Evolutionary conservation across 1,284 basidiomycete genomes (phyloP), one percentile per base, ranked within the genome.

Genomic region (Trametes pubescens): DNA sequence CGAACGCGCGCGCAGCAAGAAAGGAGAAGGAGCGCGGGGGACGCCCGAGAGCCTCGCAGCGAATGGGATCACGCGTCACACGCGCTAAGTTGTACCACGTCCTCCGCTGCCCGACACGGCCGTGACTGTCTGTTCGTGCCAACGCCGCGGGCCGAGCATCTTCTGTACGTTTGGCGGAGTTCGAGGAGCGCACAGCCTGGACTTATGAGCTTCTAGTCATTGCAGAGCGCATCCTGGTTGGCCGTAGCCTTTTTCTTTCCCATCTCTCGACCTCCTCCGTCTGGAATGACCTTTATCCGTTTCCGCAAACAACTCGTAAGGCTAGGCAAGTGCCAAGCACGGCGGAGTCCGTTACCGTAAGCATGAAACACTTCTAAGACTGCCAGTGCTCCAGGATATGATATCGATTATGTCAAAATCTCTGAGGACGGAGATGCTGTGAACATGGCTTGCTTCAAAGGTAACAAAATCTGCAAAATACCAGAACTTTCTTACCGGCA

Each of bases 1-100:
- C 43, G 60, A 61, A 21, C 51, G 49, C 22, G 52, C 29, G 53
- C 60, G 60, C 60, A 61, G 60, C 38, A 44, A 26, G 38, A 29
- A 38, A 55, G 43, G 29, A 52, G 51, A 18, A 40, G 51, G 32
- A 13, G 32, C 8, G 34, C 16, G 32, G 34, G 14, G 34, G 8
- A 35, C 22, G 35, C 35, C 32, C 22, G 18, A 13, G 35, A 52
- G 49, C 22, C 29, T 34, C 47, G 29, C 46, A 48, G 46, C 47
- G 47, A 29, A 29, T 48, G 14, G 47, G 24, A 29, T 38, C 51
- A 37, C 35, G 51, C 51, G 51, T 51, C 16, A 22, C 48, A 49
- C 26, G 48, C 26, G 26, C 48, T 14, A n/a, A n/a, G n/a, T 24
- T 8, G 7, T 10, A 24, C 13, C 29, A 10, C 26, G 24, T 32